Conservation (phyloP, 352 stramenopile genomes). For the Globisporangium cederbergense region DNA sequence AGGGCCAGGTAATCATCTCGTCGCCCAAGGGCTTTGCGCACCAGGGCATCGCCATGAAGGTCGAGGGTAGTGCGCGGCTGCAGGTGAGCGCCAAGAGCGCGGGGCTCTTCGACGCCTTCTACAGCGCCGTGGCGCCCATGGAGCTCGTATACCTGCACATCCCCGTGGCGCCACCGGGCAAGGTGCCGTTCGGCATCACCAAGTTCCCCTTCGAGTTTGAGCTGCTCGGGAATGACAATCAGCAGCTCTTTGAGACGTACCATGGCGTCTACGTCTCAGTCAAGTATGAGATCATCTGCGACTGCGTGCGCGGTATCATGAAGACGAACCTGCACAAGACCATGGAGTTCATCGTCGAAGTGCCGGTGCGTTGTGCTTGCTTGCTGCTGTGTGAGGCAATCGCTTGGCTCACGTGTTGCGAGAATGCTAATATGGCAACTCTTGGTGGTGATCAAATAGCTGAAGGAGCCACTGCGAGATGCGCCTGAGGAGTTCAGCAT, state of each 20-base stretch:
- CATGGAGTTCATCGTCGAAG: slow-evolving; percentile 91
- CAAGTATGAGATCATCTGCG: slow-evolving; percentile 86
- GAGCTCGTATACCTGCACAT: slow-evolving; percentile 86
- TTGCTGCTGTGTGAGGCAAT: neutral
- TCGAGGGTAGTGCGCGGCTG: slow-evolving; percentile 76
- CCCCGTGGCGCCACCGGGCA: slow-evolving; percentile 56
- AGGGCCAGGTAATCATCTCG: slow-evolving; percentile 83
- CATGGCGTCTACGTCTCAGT: slow-evolving; percentile 91
- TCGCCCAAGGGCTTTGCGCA: slow-evolving; percentile 83
- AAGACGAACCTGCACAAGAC: slow-evolving; percentile 82
- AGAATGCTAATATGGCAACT: neutral
- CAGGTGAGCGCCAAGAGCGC: slow-evolving; percentile 79
- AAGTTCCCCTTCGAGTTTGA: slow-evolving; percentile 91
- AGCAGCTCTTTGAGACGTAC: slow-evolving; percentile 89
- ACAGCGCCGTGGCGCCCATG: slow-evolving; percentile 68
- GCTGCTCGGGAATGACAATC: slow-evolving; percentile 55
- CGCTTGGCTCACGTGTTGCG: neutral
- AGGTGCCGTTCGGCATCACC: slow-evolving; percentile 73
- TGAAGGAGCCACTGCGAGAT: slow-evolving; percentile 55
- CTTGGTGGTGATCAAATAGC: slow-evolving; percentile 19
- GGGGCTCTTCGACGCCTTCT: slow-evolving; percentile 83
- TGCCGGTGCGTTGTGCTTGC: slow-evolving; percentile 40
- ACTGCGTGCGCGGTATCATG: slow-evolving; percentile 85
- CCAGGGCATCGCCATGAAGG: slow-evolving; percentile 78
- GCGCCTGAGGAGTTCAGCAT: slow-evolving; percentile 77